Percentiles rank a stretch among this genome's conserved stretches.
Conservation (phyloP, 108 stramenopile genomes). For the Pseudonitzschia delicatissima region DNA sequence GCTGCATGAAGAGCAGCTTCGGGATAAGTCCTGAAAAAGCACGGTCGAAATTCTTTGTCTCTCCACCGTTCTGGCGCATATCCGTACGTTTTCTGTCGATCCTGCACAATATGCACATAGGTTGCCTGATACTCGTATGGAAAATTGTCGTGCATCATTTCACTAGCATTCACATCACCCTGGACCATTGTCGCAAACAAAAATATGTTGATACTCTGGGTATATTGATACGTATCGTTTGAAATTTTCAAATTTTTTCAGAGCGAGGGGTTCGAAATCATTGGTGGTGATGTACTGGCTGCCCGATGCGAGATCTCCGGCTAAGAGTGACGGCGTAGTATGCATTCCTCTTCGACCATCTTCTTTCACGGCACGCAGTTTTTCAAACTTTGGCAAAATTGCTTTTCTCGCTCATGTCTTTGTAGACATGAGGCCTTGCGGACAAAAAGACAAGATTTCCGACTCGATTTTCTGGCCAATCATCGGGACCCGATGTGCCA, state of each 20-base stretch:
- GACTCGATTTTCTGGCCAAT: slow-evolving; percentile 77
- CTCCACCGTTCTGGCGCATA: slow-evolving; percentile 74
- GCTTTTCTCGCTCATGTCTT: slow-evolving; percentile 89
- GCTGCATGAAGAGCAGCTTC: slow-evolving; percentile 94
- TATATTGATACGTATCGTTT: slow-evolving; percentile 89
- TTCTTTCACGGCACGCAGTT: slow-evolving; percentile 57
- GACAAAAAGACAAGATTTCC: slow-evolving; percentile 97
- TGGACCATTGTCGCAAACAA: slow-evolving; percentile 99
- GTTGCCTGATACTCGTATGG: slow-evolving; percentile 78
- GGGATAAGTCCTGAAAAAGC: slow-evolving; percentile 90
- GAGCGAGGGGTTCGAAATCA: slow-evolving; percentile 88
- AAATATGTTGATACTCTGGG: slow-evolving; percentile 95
- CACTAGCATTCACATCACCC: slow-evolving; percentile 96
- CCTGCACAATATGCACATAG: slow-evolving; percentile 91
- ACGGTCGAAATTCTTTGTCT: slow-evolving; percentile 70
- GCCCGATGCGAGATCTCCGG: slow-evolving; percentile 93
- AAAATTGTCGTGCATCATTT: slow-evolving; percentile 90
- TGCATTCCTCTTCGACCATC: slow-evolving; percentile 87
- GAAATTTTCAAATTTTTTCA: slow-evolving; percentile 94
- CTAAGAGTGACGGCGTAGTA: slow-evolving; percentile 91
- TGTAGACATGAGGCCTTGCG: slow-evolving; percentile 98
- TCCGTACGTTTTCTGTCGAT: slow-evolving; percentile 65
- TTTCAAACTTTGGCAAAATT: slow-evolving; percentile 94
- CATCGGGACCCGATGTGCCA: slow-evolving; percentile 86
- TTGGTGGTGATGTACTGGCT: slow-evolving; percentile 84